Percentiles rank a stretch among this genome's conserved stretches.
Conservation (phyloP, 306 rosid species). For the Vigna trinervia region DNA sequence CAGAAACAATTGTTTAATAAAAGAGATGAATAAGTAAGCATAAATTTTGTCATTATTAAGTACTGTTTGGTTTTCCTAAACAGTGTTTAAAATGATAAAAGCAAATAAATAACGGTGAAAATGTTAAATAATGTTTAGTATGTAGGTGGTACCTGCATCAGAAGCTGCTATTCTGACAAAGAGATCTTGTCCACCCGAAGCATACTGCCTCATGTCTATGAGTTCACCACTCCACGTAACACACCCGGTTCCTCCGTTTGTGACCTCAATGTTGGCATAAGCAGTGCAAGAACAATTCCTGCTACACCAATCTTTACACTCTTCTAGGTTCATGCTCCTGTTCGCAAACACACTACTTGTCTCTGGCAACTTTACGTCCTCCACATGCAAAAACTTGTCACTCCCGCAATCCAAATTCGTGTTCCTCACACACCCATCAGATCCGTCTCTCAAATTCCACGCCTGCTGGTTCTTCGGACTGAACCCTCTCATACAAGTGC, state of each 20-base stretch:
- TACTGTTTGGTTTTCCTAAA: too few species aligned
- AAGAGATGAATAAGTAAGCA: not conserved
- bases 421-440: constrained; percentile 76
- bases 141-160: constrained; percentile 58
- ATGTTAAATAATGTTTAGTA: not conserved
- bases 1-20: not conserved
- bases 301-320: constrained; percentile 55
- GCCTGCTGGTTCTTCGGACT: constrained; percentile 59
- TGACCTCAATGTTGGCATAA: constrained; percentile 52
- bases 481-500: constrained; percentile 69
- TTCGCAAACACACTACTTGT: constrained; percentile 53
- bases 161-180: constrained; percentile 73
- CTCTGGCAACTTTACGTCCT: constrained; percentile 71
- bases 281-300: constrained; percentile 71
- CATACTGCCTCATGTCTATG: constrained; percentile 54
- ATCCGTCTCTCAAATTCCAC: constrained; percentile 79
- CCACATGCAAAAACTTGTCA: constrained; percentile 51
- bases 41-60: not conserved
- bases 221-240: constrained; percentile 64
- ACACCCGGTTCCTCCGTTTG: constrained; percentile 64
- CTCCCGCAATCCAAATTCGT: constrained; percentile 51
- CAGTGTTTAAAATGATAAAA: not conserved
- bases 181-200: constrained; percentile 64
- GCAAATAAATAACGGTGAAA: too few species aligned
- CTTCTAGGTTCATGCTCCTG: constrained; percentile 49